Base-by-base conservation (phyloP, 257 asterid species). In the Lantana camara region DNA sequence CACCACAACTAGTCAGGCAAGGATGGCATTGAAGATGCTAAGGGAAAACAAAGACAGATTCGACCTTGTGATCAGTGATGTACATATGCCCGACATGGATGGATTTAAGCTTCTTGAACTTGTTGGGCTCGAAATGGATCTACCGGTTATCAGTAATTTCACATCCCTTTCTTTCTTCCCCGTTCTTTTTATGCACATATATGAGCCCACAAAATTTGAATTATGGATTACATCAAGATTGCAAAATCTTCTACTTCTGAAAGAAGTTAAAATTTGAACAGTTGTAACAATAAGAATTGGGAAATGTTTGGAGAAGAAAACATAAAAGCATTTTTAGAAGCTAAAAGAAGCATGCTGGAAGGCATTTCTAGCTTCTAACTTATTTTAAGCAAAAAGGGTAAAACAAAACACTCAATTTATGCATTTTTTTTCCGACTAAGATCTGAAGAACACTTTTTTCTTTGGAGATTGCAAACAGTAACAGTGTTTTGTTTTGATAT, bases 41-140 rank as follows among this genome's bases (percentile, higher is more conserved):
- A 84, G 95, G 79, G 95, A 81, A 59, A 80, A 86, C 71, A 80
- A 66, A 60, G 85, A 84, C 66, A 67, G 88, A 57, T 91, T 85
- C 55, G 96, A 91, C 74, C 74, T 91, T 69, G 90, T 88, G 32
- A 88, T 91, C 57, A 85, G 95, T 32, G 96, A 91, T 66, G 97
- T 91, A 49, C 86, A 85, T 64, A 91, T 91, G 97, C 97, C 97
- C 14, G 96, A 91, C 71, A 88, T 91, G 91, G 97, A 90, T 70
- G 97, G 97, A 44, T 90, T 90, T 61, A 82, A 80, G 80, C 96
- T 91, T 73, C 84, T 88, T 19, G 98, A 91, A 75, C 95, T 72
- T 24, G 85, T 91, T 60, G 98, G 96, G 55, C 95, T 88, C 20
- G 95, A 88, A 68, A 74, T 88, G 96, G 94, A 91, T 74, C 81